phyloP scores from a whole-genome alignment of 108 stramenopile species.

The Skeletonema marinoi region DNA sequence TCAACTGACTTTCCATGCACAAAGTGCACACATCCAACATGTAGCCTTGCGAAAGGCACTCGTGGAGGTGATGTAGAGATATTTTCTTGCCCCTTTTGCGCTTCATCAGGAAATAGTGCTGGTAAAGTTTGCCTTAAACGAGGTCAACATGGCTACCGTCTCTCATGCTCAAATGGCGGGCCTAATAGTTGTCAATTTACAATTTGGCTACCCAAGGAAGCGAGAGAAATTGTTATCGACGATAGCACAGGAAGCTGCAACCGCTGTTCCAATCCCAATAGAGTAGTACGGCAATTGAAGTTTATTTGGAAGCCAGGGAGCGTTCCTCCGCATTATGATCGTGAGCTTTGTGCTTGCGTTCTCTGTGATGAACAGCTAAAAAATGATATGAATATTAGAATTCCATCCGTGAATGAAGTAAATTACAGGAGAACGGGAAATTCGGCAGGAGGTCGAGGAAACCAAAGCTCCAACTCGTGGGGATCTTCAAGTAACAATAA shows the following conservation, averaged over 20 bases:
- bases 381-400: constrained; percentile 62
- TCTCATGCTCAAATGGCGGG: constrained; percentile 71
- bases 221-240: constrained; percentile 50
- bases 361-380: constrained; percentile 77
- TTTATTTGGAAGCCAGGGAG: constrained; percentile 81
- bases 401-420: constrained; percentile 74
- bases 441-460: constrained; percentile 13
- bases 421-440: constrained; percentile 31
- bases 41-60: constrained; percentile 69
- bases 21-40: constrained; percentile 73
- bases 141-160: constrained; percentile 56
- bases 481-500: background rate
- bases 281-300: constrained; percentile 59
- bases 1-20: constrained; percentile 71
- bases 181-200: constrained; percentile 61
- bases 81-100: constrained; percentile 83
- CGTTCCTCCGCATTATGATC: constrained; percentile 81
- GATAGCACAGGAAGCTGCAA: constrained; percentile 45
- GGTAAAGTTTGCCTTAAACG: constrained; percentile 64
- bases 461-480: background rate
- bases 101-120: constrained; percentile 6
- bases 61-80: constrained; percentile 70
- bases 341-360: constrained; percentile 62
- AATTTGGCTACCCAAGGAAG: constrained; percentile 74
- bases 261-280: constrained; percentile 52